phyloP scores from a whole-genome alignment of 2,329 filamentous ascomycete species.

The Botrytis galanthina region DNA sequence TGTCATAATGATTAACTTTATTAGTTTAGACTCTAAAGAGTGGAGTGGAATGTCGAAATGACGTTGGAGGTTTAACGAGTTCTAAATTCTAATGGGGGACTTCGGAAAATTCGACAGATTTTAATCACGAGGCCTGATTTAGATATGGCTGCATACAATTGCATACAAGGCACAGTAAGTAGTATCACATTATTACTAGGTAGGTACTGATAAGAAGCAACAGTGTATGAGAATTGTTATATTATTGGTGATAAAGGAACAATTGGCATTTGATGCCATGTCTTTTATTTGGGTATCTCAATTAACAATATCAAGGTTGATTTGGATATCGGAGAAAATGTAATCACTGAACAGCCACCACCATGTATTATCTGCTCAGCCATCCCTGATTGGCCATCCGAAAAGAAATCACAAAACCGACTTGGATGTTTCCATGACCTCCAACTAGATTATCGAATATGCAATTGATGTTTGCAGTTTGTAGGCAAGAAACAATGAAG shows the following conservation, averaged over 20 bases:
- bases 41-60: conserved; percentile 10
- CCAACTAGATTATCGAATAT: background rate
- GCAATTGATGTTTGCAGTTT: background rate
- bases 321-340: background rate
- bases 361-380: background rate
- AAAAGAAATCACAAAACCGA: background rate
- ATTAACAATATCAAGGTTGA: background rate
- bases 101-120: background rate
- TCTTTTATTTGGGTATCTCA: conserved; percentile 8
- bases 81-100: background rate
- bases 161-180: background rate
- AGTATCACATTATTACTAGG: background rate
- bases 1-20: background rate
- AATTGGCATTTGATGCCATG: background rate
- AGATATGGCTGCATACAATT: conserved; percentile 11
- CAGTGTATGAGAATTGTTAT: background rate
- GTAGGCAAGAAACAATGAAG: background rate
- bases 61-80: background rate
- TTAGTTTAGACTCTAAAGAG: background rate
- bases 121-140: conserved; percentile 16
- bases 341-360: background rate
- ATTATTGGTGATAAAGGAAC: background rate
- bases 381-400: background rate
- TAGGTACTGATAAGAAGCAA: conserved; percentile 6
- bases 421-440: background rate